Conservation (phyloP, 2,329 filamentous ascomycete genomes). For the Ceratocystis alfenasii region DNA sequence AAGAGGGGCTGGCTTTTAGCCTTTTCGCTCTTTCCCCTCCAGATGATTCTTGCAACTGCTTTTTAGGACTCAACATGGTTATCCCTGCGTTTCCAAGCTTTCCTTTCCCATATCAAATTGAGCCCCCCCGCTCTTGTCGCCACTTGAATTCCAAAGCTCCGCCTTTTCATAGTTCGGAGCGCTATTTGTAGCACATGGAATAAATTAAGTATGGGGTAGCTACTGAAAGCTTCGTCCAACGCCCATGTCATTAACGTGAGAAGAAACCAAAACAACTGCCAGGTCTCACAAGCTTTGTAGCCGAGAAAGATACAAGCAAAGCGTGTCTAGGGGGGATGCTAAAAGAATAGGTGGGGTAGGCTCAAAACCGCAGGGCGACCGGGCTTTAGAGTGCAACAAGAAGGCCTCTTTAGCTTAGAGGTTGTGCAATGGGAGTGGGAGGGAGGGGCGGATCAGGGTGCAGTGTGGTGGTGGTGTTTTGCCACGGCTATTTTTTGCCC, state of each 20-base stretch:
- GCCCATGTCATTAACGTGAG: not conserved
- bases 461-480: not conserved
- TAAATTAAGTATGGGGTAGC: not conserved
- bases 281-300: not conserved
- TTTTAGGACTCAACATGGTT: not conserved
- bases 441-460: not conserved
- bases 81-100: not conserved
- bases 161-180: not conserved
- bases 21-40: not conserved
- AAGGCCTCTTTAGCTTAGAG: not conserved
- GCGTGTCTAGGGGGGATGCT: not conserved
- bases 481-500: not conserved
- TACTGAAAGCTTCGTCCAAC: slow-evolving; percentile 4
- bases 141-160: not conserved
- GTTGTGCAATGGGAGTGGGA: not conserved
- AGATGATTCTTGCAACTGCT: not conserved
- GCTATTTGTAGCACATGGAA: slow-evolving; percentile 1
- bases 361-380: not conserved
- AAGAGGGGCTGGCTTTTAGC: not conserved
- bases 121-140: slow-evolving; percentile 1
- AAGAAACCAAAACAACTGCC: not conserved
- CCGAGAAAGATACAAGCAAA: not conserved
- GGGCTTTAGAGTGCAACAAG: not conserved
- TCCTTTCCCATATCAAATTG: not conserved
- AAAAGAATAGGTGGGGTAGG: not conserved